phyloP scores from a whole-genome alignment of 495 filamentous ascomycete species.

The Podospora sp. region DNA sequence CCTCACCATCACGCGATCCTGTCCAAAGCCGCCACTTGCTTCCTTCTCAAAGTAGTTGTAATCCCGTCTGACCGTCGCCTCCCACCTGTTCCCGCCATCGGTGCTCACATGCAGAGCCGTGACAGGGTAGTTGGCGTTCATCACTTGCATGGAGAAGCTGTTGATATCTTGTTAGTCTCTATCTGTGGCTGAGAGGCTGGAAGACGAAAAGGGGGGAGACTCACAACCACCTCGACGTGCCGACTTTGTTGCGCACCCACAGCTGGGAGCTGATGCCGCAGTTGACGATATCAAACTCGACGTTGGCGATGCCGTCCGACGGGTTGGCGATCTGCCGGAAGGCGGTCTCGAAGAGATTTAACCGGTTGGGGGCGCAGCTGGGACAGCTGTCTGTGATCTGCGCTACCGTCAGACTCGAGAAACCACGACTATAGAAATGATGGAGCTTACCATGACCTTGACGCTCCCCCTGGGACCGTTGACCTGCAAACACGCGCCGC shows the following conservation, averaged over 20 bases:
- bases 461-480: conserved; percentile 19
- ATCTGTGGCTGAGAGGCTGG: no score
- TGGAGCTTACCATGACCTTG: conserved; percentile 14
- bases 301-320: conserved; percentile 24
- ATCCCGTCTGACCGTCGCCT: conserved; percentile 47
- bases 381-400: conserved; percentile 20
- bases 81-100: conserved; percentile 58
- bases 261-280: conserved; percentile 57
- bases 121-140: conserved; percentile 58
- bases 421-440: not conserved
- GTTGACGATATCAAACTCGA: conserved; percentile 55
- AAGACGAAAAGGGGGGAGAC: not conserved
- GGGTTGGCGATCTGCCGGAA: conserved; percentile 17
- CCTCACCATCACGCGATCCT: conserved; percentile 53
- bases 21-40: conserved; percentile 50
- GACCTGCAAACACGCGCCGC: conserved; percentile 20
- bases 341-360: conserved; percentile 18
- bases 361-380: conserved; percentile 18
- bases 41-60: conserved; percentile 63
- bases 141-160: conserved; percentile 61
- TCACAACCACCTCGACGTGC: conserved; percentile 47
- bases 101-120: conserved; percentile 58
- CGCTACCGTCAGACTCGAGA: not conserved
- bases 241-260: conserved; percentile 59
- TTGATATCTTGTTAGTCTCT: no score